phyloP scores from a whole-genome alignment of 2,329 filamentous ascomycete genomes.

The Chrysoporthe cubensis region DNA sequence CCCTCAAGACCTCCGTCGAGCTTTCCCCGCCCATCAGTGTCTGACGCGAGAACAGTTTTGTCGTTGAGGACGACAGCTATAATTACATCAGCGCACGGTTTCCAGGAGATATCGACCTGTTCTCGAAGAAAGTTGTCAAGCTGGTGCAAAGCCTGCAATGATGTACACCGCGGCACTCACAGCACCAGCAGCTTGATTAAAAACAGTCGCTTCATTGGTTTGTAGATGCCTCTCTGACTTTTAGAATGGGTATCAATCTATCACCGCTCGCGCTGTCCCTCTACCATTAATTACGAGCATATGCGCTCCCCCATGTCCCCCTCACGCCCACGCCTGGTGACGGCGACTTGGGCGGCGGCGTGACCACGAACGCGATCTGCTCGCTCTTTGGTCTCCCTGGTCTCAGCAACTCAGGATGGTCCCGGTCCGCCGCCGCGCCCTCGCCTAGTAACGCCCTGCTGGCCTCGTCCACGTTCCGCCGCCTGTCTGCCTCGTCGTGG shows the following conservation, averaged over 20 bases:
- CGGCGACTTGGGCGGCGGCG: slow-evolving; percentile 22
- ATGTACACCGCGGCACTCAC: background rate
- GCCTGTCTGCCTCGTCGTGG: background rate
- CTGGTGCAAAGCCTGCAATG: slow-evolving; percentile 42
- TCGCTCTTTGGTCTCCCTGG: slow-evolving; percentile 26
- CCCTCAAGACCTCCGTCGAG: slow-evolving; percentile 23
- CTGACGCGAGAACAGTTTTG: slow-evolving; percentile 42
- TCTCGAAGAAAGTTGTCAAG: slow-evolving; percentile 47
- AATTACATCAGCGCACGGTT: slow-evolving; percentile 55
- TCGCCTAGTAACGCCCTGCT: slow-evolving; percentile 21
- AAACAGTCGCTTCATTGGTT: slow-evolving; percentile 14
- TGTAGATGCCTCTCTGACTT: background rate
- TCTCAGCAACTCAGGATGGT: slow-evolving; percentile 17
- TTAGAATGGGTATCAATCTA: slow-evolving; percentile 12
- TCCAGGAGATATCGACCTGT: slow-evolving; percentile 47
- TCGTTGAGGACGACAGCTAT: slow-evolving; percentile 52
- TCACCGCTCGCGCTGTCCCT: background rate
- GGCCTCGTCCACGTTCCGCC: slow-evolving; percentile 19
- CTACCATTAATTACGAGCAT: slow-evolving; percentile 3
- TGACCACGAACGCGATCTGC: slow-evolving; percentile 27
- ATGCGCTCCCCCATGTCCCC: slow-evolving; percentile 14
- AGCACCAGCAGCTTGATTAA: background rate
- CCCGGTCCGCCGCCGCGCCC: background rate
- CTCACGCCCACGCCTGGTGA: background rate
- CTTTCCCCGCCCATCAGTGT: slow-evolving; percentile 16